phyloP scores from a whole-genome alignment of 164 flowering plant genomes.

The Hamamelis virginiana region DNA sequence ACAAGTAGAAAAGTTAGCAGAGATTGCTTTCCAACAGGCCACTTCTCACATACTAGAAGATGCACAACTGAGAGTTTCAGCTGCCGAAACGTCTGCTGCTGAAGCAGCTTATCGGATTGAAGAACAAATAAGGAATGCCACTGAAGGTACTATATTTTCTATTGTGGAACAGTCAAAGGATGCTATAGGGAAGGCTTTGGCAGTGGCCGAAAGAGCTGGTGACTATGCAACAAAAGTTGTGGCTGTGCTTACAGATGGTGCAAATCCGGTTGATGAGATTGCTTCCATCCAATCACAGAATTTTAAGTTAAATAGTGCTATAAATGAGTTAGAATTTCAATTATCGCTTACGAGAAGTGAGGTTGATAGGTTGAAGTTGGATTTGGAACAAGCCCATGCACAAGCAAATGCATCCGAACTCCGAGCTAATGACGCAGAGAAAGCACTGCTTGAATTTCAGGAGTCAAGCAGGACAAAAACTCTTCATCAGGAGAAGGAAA shows the following conservation, averaged over 20 bases:
- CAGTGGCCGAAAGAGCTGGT: conserved; percentile 43
- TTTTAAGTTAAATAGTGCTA: conserved; percentile 31
- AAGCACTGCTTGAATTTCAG: conserved; percentile 46
- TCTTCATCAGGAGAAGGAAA: conserved; percentile 45
- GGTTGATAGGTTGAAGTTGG: conserved; percentile 41
- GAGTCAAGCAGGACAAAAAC: conserved; percentile 30
- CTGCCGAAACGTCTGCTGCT: conserved; percentile 62
- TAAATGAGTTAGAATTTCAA: conserved; percentile 44
- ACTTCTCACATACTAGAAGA: conserved; percentile 60
- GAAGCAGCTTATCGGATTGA: conserved; percentile 52
- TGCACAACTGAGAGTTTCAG: conserved; percentile 45
- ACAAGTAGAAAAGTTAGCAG: conserved; percentile 63
- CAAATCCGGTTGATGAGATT: conserved; percentile 38
- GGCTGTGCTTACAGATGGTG: conserved; percentile 27
- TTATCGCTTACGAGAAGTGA: conserved; percentile 33
- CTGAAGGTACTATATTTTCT: conserved; percentile 43
- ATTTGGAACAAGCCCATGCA: conserved; percentile 35
- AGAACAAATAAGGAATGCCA: conserved; percentile 46
- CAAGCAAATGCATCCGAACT: conserved; percentile 36
- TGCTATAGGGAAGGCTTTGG: conserved; percentile 50
- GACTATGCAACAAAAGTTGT: conserved; percentile 38
- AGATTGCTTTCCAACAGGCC: conserved; percentile 51
- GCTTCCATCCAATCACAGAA: conserved; percentile 40
- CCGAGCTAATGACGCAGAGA: conserved; percentile 42
- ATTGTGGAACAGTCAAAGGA: conserved; percentile 48